Percentiles rank a stretch among this genome's conserved stretches.
phyloP scores from a whole-genome alignment of 2,329 filamentous ascomycete species.

The Lecanicillium sp. region DNA sequence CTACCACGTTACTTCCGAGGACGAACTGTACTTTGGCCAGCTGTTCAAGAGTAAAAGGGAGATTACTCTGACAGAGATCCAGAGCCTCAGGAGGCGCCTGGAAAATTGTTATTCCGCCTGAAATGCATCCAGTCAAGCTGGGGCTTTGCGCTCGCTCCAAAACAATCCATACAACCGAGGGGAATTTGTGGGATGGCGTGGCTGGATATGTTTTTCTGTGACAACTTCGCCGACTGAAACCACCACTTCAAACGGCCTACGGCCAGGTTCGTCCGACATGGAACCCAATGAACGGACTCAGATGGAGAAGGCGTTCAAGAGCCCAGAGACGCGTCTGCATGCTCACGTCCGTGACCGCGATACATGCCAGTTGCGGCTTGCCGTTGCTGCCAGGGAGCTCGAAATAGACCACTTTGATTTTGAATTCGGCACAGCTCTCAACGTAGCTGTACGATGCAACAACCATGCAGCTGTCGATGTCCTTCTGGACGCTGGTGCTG shows the following conservation, averaged over 20 bases:
- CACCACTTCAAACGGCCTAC: background rate
- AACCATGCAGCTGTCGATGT: slow-evolving; percentile 6
- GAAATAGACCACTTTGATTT: slow-evolving; percentile 6
- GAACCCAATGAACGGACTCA: slow-evolving; percentile 1
- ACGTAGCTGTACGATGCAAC: slow-evolving; percentile 8
- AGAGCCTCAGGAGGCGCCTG: background rate
- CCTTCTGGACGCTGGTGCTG: slow-evolving; percentile 7
- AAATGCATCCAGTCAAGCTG: background rate
- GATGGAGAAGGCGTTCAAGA: slow-evolving; percentile 4
- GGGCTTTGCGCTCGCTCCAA: background rate
- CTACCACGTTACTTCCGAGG: background rate
- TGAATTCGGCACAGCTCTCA: slow-evolving; percentile 2
- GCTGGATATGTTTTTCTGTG: background rate
- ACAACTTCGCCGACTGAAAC: background rate
- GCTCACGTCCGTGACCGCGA: slow-evolving; percentile 6
- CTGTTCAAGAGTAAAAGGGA: slow-evolving; percentile 15
- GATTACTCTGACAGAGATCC: slow-evolving; percentile 12
- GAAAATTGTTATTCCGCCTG: slow-evolving; percentile 2
- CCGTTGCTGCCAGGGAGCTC: slow-evolving; percentile 1
- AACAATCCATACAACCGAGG: background rate
- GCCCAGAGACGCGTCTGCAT: slow-evolving; percentile 6
- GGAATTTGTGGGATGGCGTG: background rate
- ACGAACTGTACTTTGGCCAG: slow-evolving; percentile 15
- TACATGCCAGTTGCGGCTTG: slow-evolving; percentile 5
- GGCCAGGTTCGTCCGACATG: slow-evolving; percentile 1